phyloP scores from a whole-genome alignment of 2,329 filamentous ascomycete genomes.

The Xylaria arbuscula region DNA sequence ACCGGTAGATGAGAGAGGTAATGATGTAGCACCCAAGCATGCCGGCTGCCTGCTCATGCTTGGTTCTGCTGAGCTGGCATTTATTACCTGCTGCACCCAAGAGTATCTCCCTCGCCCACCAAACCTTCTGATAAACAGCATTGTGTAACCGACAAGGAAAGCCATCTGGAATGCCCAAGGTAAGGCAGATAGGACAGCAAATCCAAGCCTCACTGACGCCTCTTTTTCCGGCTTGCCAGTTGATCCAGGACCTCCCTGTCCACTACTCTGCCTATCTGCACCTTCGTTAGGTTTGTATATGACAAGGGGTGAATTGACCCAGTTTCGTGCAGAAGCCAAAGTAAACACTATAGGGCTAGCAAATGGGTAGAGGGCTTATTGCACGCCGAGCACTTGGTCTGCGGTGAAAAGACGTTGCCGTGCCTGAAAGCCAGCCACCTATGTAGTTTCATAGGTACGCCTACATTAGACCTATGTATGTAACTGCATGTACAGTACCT shows the following conservation, averaged over 20 bases:
- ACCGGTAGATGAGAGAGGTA: background rate
- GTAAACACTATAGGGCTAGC: slow-evolving; percentile 33
- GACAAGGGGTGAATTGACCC: slow-evolving; percentile 17
- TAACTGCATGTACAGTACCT: background rate
- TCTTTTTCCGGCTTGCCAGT: slow-evolving; percentile 11
- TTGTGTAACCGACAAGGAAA: background rate
- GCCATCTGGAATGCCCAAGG: background rate
- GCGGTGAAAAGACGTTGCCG: slow-evolving; percentile 14
- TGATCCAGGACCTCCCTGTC: background rate
- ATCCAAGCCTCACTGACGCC: slow-evolving; percentile 19
- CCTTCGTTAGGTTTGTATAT: slow-evolving; percentile 17
- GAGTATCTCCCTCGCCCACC: slow-evolving; percentile 1
- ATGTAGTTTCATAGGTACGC: slow-evolving; percentile 21
- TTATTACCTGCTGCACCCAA: slow-evolving; percentile 21
- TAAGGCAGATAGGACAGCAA: slow-evolving; percentile 12
- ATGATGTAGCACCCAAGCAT: background rate
- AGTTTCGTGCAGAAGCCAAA: slow-evolving; percentile 19
- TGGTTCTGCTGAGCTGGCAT: slow-evolving; percentile 36
- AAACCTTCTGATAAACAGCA: slow-evolving; percentile 9
- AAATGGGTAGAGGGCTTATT: slow-evolving; percentile 26
- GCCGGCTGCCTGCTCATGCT: background rate
- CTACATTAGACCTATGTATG: slow-evolving; percentile 8
- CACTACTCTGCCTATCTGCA: slow-evolving; percentile 11
- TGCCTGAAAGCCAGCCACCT: slow-evolving; percentile 19
- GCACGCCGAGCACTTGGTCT: slow-evolving; percentile 10